Evolutionary conservation across 2,329 filamentous ascomycete genomes (phyloP).

Genomic region (Phialophora verrucosa): DNA sequence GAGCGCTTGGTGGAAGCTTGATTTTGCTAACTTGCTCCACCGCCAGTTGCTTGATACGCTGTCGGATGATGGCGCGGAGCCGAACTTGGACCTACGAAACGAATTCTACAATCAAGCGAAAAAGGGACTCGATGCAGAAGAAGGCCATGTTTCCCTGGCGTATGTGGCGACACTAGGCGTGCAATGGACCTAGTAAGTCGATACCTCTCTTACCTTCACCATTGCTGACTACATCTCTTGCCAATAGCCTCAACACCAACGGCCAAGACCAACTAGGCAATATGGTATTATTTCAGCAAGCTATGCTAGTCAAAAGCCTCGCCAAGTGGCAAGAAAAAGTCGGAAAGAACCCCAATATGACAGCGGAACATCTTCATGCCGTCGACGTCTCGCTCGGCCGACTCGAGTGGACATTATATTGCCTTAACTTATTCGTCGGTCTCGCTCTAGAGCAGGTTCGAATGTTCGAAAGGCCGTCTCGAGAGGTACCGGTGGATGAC

Average conservation of each 20-base stretch:
- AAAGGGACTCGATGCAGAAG: conserved; percentile 42
- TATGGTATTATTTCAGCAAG: conserved; percentile 28
- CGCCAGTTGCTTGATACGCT: conserved; percentile 39
- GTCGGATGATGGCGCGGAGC: conserved; percentile 38
- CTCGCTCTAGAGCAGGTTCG: conserved; percentile 36
- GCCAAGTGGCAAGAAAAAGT: conserved; percentile 41
- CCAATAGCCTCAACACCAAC: conserved; percentile 42
- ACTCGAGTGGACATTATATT: conserved; percentile 29
- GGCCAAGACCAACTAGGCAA: conserved; percentile 41
- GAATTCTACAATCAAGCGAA: conserved; percentile 47
- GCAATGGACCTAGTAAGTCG: conserved; percentile 41
- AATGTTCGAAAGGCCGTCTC: conserved; percentile 28
- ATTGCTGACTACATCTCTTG: neutral
- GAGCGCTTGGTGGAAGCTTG: neutral
- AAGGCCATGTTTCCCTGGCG: conserved; percentile 42
- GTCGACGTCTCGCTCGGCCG: conserved; percentile 19
- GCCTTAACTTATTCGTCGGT: conserved; percentile 26
- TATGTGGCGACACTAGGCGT: conserved; percentile 44
- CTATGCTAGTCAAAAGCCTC: conserved; percentile 38
- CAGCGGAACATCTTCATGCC: conserved; percentile 4
- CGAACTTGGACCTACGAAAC: conserved; percentile 38
- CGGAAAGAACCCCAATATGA: conserved; percentile 19
- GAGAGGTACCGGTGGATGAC: conserved; percentile 27
- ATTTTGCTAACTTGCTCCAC: conserved; percentile 27
- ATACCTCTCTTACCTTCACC: neutral